Conservation (phyloP, 805 yeast genomes). For the Tetrapisispora nanseiensis region DNA sequence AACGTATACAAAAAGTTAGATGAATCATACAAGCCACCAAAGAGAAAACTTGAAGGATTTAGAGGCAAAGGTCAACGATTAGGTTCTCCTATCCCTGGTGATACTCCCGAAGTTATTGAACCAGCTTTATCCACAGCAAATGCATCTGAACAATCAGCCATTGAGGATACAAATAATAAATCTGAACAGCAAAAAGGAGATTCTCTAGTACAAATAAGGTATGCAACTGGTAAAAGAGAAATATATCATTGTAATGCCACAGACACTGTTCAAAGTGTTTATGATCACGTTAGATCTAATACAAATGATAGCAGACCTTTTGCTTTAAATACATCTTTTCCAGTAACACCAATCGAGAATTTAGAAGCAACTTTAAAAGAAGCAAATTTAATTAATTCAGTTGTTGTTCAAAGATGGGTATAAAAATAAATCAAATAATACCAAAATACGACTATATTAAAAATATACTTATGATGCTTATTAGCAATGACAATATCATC, state of each 20-base stretch:
- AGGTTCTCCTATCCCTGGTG: constrained; percentile 86
- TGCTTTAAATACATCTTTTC: constrained; percentile 70
- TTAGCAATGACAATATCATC: neutral
- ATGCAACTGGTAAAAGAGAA: constrained; percentile 69
- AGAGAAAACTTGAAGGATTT: constrained; percentile 54
- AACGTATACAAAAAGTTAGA: constrained; percentile 71
- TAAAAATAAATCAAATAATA: constrained; percentile 3
- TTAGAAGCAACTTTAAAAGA: constrained; percentile 49
- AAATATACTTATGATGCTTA: neutral
- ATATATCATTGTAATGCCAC: constrained; percentile 53
- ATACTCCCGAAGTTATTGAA: constrained; percentile 18
- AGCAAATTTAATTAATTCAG: constrained; percentile 73
- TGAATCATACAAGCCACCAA: constrained; percentile 71
- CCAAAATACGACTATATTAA: neutral
- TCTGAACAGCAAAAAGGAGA: constrained; percentile 41
- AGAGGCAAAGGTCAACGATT: constrained; percentile 73
- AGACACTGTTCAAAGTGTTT: constrained; percentile 57
- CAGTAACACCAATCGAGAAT: constrained; percentile 62
- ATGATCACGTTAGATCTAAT: constrained; percentile 52
- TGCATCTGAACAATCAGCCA: neutral
- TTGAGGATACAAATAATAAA: constrained; percentile 8
- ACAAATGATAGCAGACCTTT: constrained; percentile 43
- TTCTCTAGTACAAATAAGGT: constrained; percentile 67
- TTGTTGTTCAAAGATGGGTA: constrained; percentile 82
- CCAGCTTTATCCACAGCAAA: constrained; percentile 12